These are phyloP conservation scores for Marasmius oreades DNA, from an alignment of 1,284 basidiomycete species.

Conservation along the genomic window DNA sequence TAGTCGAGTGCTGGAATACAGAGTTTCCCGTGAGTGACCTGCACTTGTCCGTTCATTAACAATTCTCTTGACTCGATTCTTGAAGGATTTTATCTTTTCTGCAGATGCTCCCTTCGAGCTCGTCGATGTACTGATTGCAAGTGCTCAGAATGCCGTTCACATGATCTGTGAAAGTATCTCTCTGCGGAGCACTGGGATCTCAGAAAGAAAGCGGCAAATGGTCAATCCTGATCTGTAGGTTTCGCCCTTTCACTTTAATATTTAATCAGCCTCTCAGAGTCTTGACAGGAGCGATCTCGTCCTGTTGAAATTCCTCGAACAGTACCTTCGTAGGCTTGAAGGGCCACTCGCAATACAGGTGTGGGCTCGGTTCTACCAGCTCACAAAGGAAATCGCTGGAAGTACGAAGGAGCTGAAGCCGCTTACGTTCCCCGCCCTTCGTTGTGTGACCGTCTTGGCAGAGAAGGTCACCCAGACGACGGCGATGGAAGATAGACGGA, in stretches of 20 bases:
- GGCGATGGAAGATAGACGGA: constrained; percentile 84
- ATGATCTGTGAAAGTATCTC: constrained; percentile 86
- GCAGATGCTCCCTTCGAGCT: constrained; percentile 74
- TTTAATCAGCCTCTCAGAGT: constrained; percentile 2
- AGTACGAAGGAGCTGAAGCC: constrained; percentile 60
- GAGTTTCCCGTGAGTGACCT: constrained; percentile 41
- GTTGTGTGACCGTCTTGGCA: constrained; percentile 76
- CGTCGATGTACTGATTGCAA: constrained; percentile 80
- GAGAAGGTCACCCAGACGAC: constrained; percentile 87
- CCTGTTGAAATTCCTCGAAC: constrained; percentile 84
- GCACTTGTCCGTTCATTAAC: not conserved
- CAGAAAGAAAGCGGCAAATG: constrained; percentile 58
- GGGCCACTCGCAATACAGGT: constrained; percentile 89
- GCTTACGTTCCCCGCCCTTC: constrained; percentile 72
- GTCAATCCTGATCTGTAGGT: constrained; percentile 67
- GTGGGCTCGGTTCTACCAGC: constrained; percentile 77
- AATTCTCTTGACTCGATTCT: constrained; percentile 8
- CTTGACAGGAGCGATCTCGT: constrained; percentile 55
- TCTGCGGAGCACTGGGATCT: constrained; percentile 45
- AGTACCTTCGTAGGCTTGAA: constrained; percentile 83
- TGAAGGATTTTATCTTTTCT: constrained; percentile 33
- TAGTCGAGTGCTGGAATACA: constrained; percentile 78
- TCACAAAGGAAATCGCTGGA: constrained; percentile 77
- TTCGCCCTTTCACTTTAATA: not conserved
- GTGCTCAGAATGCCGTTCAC: constrained; percentile 85